phyloP scores from a whole-genome alignment of 768 basidiomycete species.

The Leccinum arenicola region DNA sequence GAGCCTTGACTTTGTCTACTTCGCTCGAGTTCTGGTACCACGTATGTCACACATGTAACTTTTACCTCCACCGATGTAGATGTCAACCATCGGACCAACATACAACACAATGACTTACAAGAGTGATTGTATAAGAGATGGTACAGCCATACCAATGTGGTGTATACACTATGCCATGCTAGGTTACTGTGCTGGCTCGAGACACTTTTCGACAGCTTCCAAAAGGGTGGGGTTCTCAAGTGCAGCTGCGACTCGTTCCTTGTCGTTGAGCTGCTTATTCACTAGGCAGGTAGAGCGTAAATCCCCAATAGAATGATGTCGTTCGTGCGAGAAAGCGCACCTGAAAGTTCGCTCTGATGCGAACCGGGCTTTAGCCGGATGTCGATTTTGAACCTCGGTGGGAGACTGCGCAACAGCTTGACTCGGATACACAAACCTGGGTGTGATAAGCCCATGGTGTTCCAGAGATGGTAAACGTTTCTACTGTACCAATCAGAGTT shows the following conservation, averaged over 20 bases:
- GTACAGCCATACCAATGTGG: background rate
- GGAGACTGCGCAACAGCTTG: constrained; percentile 82
- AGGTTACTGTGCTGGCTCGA: constrained; percentile 37
- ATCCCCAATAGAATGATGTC: background rate
- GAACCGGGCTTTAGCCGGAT: constrained; percentile 91
- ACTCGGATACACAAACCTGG: constrained; percentile 91
- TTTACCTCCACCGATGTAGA: background rate
- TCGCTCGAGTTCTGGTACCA: background rate
- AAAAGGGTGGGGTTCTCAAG: constrained; percentile 87
- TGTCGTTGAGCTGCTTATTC: constrained; percentile 98
- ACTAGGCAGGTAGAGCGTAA: constrained; percentile 46
- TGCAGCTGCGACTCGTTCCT: constrained; percentile 96
- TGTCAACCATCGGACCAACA: background rate
- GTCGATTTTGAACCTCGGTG: constrained; percentile 92
- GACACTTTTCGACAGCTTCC: constrained; percentile 82
- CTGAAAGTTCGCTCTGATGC: constrained; percentile 90
- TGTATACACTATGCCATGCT: constrained; percentile 4
- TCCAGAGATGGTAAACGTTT: background rate
- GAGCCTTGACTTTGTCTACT: background rate
- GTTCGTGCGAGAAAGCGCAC: constrained; percentile 40
- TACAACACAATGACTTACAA: background rate
- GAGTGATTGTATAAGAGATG: background rate
- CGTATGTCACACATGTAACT: background rate
- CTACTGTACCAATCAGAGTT: constrained; percentile 78
- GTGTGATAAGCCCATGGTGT: background rate